These are phyloP conservation scores for Steccherinum ochraceum DNA, from an alignment of 768 basidiomycete species.

Conservation along the genomic window DNA sequence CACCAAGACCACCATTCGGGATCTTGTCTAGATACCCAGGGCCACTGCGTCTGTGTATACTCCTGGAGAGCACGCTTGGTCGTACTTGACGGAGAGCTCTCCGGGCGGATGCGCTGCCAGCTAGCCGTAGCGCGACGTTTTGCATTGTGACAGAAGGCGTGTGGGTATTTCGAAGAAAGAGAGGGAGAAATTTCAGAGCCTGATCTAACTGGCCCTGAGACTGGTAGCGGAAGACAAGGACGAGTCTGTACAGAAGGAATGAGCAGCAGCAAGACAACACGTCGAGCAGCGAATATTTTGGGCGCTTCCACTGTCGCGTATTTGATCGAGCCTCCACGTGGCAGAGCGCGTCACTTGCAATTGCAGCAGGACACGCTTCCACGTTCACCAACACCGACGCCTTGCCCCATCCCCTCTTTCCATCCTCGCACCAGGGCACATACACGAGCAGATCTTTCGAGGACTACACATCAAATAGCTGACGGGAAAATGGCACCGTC, in stretches of 20 bases:
- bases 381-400: no score
- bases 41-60: slow-evolving; percentile 43
- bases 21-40: slow-evolving; percentile 71
- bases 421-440: no score
- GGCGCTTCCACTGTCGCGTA: no score
- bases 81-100: background rate
- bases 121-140: slow-evolving; percentile 9
- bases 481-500: slow-evolving; percentile 28
- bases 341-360: slow-evolving; percentile 4
- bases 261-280: no score
- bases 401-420: no score
- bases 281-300: background rate
- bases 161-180: background rate
- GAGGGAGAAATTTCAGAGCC: no score
- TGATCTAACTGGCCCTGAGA: no score
- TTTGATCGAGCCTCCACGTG: slow-evolving; percentile 19
- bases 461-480: no score
- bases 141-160: slow-evolving; percentile 11
- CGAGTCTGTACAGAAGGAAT: no score
- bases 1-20: slow-evolving; percentile 64
- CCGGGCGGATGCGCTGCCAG: slow-evolving; percentile 7
- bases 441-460: no score
- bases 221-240: no score
- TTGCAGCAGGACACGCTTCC: slow-evolving; percentile 1
- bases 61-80: slow-evolving; percentile 19